Evolutionary conservation across 257 asterid genomes (phyloP).

Genomic region (Scutellaria baicalensis): DNA sequence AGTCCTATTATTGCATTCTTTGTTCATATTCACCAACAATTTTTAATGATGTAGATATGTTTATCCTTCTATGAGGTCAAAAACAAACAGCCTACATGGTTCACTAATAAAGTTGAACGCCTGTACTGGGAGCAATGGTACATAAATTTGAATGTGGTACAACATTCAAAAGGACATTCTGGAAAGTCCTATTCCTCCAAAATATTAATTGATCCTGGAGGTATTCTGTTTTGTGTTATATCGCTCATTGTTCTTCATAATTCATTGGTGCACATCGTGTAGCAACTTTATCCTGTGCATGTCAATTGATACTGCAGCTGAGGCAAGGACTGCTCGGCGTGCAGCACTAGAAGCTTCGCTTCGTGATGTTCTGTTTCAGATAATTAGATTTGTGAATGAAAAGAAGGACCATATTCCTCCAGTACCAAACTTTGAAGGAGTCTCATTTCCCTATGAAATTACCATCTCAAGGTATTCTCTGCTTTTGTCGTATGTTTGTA

Average conservation of each 20-base stretch:
- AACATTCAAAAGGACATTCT: slow-evolving; percentile 57
- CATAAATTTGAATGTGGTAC: slow-evolving; percentile 70
- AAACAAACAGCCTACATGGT: slow-evolving; percentile 91
- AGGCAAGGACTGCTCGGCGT: slow-evolving; percentile 68
- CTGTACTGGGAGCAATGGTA: slow-evolving; percentile 93
- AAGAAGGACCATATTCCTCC: slow-evolving; percentile 94
- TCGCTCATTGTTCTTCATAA: neutral
- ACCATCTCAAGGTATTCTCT: slow-evolving; percentile 71
- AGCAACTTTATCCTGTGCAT: slow-evolving; percentile 3
- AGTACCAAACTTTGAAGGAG: slow-evolving; percentile 74
- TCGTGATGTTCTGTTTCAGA: slow-evolving; percentile 84
- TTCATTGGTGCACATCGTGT: neutral
- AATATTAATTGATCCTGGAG: slow-evolving; percentile 71
- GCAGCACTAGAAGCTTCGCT: slow-evolving; percentile 69
- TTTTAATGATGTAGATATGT: slow-evolving; percentile 56
- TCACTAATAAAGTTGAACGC: slow-evolving; percentile 84
- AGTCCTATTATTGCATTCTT: neutral
- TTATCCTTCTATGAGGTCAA: slow-evolving; percentile 82
- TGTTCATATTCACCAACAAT: slow-evolving; percentile 5
- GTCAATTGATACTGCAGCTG: slow-evolving; percentile 44
- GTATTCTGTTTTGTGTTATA: slow-evolving; percentile 25
- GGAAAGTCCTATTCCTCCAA: slow-evolving; percentile 67
- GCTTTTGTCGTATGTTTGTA: neutral
- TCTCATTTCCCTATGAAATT: slow-evolving; percentile 85
- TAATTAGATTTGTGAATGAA: slow-evolving; percentile 83